Conservation (phyloP, 1,284 basidiomycete species). For the Meira nashicola region DNA sequence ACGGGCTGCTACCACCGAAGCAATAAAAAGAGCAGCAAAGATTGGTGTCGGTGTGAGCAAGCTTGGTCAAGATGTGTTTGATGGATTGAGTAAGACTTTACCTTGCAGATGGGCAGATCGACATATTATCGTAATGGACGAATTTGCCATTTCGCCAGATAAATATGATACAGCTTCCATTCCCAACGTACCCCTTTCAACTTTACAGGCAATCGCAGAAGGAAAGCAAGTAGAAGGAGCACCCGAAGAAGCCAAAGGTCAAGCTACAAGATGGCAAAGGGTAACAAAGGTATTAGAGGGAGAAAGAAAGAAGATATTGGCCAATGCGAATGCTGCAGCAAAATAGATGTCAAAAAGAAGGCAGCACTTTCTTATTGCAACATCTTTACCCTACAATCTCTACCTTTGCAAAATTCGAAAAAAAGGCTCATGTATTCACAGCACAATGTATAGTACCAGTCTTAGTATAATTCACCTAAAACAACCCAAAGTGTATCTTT, state of each 20-base stretch:
- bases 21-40: constrained; percentile 12
- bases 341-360: neutral
- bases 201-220: constrained; percentile 15
- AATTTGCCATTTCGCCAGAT: constrained; percentile 41
- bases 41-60: constrained; percentile 18
- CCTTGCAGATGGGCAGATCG: constrained; percentile 49
- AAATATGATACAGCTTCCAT: constrained; percentile 40
- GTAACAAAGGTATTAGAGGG: constrained; percentile 27
- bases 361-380: neutral
- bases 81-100: constrained; percentile 48
- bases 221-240: constrained; percentile 7
- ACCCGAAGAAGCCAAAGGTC: constrained; percentile 5
- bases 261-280: constrained; percentile 18
- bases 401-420: too few relatives aligned
- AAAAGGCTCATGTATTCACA: too few relatives aligned
- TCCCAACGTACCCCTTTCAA: constrained; percentile 21
- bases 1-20: constrained; percentile 29
- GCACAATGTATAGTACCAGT: too few relatives aligned
- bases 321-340: neutral
- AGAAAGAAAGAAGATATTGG: constrained; percentile 35
- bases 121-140: constrained; percentile 52
- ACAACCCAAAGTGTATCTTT: too few relatives aligned
- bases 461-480: too few relatives aligned
- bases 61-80: constrained; percentile 39
- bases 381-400: too few relatives aligned